A percentile compares a stretch with the other conserved stretches of the same genome.
Evolutionary conservation across 169 alveolate genomes (phyloP).

Genomic region (Plasmodium inui): DNA sequence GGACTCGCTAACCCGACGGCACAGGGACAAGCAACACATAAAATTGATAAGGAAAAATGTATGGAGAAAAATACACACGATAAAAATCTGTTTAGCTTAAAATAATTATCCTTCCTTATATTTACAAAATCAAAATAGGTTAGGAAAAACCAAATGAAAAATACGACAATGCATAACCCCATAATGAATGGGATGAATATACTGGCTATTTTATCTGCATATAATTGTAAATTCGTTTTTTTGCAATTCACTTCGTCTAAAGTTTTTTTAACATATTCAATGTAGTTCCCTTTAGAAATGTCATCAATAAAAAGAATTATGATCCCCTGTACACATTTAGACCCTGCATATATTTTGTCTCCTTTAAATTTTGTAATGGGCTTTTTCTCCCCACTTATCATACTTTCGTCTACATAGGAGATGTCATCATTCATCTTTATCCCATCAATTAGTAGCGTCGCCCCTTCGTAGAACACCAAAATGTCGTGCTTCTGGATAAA

Average conservation of each 20-base stretch:
- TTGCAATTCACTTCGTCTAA: conserved; percentile 64
- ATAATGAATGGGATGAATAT: conserved; percentile 54
- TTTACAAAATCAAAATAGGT: conserved; percentile 58
- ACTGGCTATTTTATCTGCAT: conserved; percentile 72
- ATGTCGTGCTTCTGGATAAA: conserved; percentile 60
- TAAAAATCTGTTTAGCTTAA: conserved; percentile 37
- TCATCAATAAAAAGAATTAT: conserved; percentile 27
- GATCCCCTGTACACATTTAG: conserved; percentile 63
- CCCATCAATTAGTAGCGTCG: conserved; percentile 62
- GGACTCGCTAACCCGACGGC: conserved; percentile 76
- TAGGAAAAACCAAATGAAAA: conserved; percentile 58
- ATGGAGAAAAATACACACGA: conserved; percentile 62
- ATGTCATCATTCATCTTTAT: conserved; percentile 54
- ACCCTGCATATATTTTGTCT: conserved; percentile 72
- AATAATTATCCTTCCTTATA: conserved; percentile 31
- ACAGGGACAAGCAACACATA: conserved; percentile 76
- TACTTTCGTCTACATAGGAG: conserved; percentile 60
- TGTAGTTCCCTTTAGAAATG: conserved; percentile 59
- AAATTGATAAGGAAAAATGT: conserved; percentile 69
- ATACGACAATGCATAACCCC: conserved; percentile 50
- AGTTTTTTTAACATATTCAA: conserved; percentile 55
- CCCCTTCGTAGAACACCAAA: conserved; percentile 66
- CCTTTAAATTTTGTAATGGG: conserved; percentile 65
- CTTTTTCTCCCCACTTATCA: conserved; percentile 72
- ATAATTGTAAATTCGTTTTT: conserved; percentile 70